Evolutionary conservation across 2,329 filamentous ascomycete genomes (phyloP), one percentile per base, ranked within the genome.

Genomic region (Sporothrix protearum): DNA sequence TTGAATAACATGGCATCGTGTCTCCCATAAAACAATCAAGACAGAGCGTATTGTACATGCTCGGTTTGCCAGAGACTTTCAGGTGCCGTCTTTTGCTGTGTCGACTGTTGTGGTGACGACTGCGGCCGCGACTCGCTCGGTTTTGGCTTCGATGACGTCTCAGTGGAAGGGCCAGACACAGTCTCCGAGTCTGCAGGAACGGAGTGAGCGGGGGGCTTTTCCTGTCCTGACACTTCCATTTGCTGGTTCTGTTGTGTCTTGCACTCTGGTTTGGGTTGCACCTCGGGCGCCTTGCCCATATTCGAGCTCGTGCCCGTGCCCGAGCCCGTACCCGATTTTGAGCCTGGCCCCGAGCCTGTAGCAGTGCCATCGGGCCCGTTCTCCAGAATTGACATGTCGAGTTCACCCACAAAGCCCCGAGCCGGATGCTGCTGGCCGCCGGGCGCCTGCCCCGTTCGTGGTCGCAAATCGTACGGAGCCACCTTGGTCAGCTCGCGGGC

Each of bases 401-500:
- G 64, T 16, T 51, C 42, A 14, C 64, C 64, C 42, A 53, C 22
- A 8, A 36, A 12, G 1, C 61, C 19, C 8, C 25, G 39, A 30
- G 63, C 39, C 7, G 49, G 10, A 9, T 45, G 39, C 36, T 42
- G n/a, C 1, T 33, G 61, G 28, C 5, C 33, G 8, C 33, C 8
- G 3, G 30, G 28, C 5, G 63, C 53, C 19, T 42, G 19, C n/a
- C 39, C 39, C 30, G 45, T 1, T 9, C 36, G 10, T 45, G 68
- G 39, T 4, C 14, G 57, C 4, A 28, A 66, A 19, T 63, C 63
- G 28, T 69, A 55, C 19, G 71, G 64, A 36, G 66, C 70, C 42
- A 72, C 39, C 14, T 49, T 49, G 39, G 71, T 81, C 64, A 84
- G 69, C 3, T 39, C 66, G 72, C 81, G 82, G 0, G 84, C 87